Conservation (phyloP, 2,329 filamentous ascomycete species). For the Aspergillus spinulosporus region DNA sequence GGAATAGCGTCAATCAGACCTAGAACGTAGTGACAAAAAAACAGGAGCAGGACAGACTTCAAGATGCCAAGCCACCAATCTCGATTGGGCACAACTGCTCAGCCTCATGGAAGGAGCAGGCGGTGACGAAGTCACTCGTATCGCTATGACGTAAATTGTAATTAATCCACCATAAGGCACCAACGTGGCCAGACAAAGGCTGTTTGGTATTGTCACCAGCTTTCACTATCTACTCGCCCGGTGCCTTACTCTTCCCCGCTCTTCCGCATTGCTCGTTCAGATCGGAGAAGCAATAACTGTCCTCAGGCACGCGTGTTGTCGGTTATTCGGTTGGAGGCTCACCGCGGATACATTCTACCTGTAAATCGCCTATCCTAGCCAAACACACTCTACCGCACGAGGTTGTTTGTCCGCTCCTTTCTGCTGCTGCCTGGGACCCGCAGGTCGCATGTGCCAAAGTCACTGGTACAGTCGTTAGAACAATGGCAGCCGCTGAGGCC, state of each 20-base stretch:
- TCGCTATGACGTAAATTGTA: constrained; percentile 15
- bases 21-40: constrained; percentile 20
- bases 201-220: constrained; percentile 33
- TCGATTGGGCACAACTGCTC: constrained; percentile 17
- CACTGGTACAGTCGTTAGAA: constrained; percentile 23
- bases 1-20: background rate
- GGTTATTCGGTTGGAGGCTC: background rate
- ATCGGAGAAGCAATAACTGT: constrained; percentile 12
- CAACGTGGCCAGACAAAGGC: constrained; percentile 22
- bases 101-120: constrained; percentile 12
- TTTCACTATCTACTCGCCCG: background rate
- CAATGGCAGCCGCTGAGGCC: constrained; percentile 79
- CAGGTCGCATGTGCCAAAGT: constrained; percentile 30
- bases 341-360: background rate
- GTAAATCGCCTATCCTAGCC: background rate
- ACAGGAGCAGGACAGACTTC: constrained; percentile 6
- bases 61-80: constrained; percentile 13
- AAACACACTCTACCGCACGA: background rate
- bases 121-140: constrained; percentile 14
- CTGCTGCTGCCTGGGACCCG: constrained; percentile 8
- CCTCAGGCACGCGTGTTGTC: constrained; percentile 8
- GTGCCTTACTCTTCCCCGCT: constrained; percentile 29
- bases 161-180: constrained; percentile 7
- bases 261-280: constrained; percentile 16
- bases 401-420: background rate